These are phyloP conservation scores for Solanum paucissectum DNA, from an alignment of 257 asterid genomes.

Conservation along the genomic window DNA sequence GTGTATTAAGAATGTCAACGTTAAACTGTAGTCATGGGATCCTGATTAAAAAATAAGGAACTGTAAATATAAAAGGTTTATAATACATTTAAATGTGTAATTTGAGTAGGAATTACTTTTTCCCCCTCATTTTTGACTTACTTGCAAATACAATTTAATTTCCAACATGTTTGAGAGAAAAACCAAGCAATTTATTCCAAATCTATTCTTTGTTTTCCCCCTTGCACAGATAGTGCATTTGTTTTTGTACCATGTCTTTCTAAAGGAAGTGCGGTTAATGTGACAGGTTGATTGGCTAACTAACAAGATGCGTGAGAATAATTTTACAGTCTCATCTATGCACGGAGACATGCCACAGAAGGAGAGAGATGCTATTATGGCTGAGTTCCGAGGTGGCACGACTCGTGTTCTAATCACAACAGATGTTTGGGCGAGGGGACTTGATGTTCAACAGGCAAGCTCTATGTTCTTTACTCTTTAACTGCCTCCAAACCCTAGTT, in stretches of 20 bases:
- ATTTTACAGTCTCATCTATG: constrained; percentile 93
- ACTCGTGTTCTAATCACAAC: constrained; percentile 95
- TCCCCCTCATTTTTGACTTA: background rate
- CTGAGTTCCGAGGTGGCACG: constrained; percentile 67
- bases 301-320: constrained; percentile 78
- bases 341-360: constrained; percentile 99
- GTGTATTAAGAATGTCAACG: background rate
- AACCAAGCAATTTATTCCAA: background rate
- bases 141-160: background rate
- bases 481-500: background rate
- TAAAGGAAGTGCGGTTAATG: background rate
- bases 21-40: background rate
- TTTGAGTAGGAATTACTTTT: background rate
- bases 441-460: constrained; percentile 95
- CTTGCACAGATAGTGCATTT: background rate
- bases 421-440: constrained; percentile 98
- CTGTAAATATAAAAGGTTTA: background rate
- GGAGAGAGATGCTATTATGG: constrained; percentile 93
- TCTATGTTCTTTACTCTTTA: background rate
- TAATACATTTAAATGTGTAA: background rate
- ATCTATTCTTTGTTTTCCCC: background rate
- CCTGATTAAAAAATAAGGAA: background rate
- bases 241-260: background rate
- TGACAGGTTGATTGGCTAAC: constrained; percentile 89
- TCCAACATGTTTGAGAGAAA: background rate